Conservation (phyloP, 768 basidiomycete genomes). For the Hydnomerulius pinastri region DNA sequence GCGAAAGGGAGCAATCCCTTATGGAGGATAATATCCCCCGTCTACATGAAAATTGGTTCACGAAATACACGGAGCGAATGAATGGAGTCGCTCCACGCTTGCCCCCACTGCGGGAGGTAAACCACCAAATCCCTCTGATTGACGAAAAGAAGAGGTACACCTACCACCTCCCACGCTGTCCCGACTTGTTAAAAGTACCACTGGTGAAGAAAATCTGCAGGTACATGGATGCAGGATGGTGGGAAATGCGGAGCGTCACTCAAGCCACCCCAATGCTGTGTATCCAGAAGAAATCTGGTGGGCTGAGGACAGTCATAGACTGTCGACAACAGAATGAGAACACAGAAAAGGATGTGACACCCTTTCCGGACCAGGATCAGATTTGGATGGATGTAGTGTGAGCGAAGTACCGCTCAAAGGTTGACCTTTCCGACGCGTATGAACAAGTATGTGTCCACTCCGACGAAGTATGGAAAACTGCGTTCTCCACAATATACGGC, state of each 20-base stretch:
- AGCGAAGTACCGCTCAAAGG: neutral
- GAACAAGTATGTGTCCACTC: conserved; percentile 22
- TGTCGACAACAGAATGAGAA: conserved; percentile 13
- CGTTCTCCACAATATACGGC: conserved; percentile 33
- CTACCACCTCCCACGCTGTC: neutral
- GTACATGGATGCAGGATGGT: neutral
- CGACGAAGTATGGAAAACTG: conserved; percentile 22
- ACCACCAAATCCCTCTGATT: neutral
- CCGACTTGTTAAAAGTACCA: neutral
- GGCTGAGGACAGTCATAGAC: conserved; percentile 8
- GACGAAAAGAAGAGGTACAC: too few species aligned
- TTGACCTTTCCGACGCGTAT: conserved; percentile 21
- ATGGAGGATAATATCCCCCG: too few species aligned
- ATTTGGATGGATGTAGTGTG: conserved; percentile 9
- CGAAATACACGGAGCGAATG: too few species aligned
- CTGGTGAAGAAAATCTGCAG: neutral
- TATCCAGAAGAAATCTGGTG: conserved; percentile 2
- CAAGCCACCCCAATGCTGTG: neutral
- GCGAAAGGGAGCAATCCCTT: too few species aligned
- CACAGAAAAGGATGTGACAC: conserved; percentile 13
- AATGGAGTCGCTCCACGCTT: too few species aligned
- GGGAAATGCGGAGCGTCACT: neutral
- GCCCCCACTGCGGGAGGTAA: neutral
- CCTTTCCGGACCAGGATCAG: conserved; percentile 17
- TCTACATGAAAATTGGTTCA: too few species aligned